phyloP scores from a whole-genome alignment of 768 basidiomycete species.

The Sistotremastrum niveocremeum region DNA sequence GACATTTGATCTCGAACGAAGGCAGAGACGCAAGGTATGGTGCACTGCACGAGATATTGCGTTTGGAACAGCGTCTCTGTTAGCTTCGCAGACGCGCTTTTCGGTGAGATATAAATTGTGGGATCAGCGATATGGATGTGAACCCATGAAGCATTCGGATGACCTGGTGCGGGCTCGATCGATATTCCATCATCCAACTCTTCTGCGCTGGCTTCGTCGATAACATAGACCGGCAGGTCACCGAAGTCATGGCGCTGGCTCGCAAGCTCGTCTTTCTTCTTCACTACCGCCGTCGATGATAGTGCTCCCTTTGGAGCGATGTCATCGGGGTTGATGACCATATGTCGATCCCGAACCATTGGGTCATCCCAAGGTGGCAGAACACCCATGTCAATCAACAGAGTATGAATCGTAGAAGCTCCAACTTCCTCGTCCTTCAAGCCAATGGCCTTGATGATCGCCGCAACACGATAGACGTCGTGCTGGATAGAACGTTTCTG shows the following conservation, averaged over 20 bases:
- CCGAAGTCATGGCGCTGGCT: conserved; percentile 70
- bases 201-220: conserved; percentile 66
- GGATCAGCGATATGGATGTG: conserved; percentile 94
- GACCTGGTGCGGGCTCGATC: conserved; percentile 48
- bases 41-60: conserved; percentile 50
- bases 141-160: conserved; percentile 58
- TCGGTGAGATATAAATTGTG: conserved; percentile 60
- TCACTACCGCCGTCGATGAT: conserved; percentile 6
- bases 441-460: conserved; percentile 45
- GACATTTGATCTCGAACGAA: conserved; percentile 29
- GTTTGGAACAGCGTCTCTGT: conserved; percentile 43
- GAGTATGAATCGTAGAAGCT: conserved; percentile 25
- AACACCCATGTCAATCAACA: conserved; percentile 61
- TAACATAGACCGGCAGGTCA: conserved; percentile 63
- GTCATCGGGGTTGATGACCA: conserved; percentile 17
- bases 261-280: conserved; percentile 11
- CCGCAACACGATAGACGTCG: conserved; percentile 45
- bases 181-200: conserved; percentile 95
- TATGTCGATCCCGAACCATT: conserved; percentile 24
- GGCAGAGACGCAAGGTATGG: conserved; percentile 62
- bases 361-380: conserved; percentile 74
- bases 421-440: conserved; percentile 20
- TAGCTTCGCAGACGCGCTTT: conserved; percentile 42
- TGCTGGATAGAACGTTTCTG: conserved; percentile 34
- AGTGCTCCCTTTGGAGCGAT: conserved; percentile 16